Percentiles rank a stretch among this genome's conserved stretches.
Conservation (phyloP, 495 filamentous ascomycete genomes). For the Tuber indicum region DNA sequence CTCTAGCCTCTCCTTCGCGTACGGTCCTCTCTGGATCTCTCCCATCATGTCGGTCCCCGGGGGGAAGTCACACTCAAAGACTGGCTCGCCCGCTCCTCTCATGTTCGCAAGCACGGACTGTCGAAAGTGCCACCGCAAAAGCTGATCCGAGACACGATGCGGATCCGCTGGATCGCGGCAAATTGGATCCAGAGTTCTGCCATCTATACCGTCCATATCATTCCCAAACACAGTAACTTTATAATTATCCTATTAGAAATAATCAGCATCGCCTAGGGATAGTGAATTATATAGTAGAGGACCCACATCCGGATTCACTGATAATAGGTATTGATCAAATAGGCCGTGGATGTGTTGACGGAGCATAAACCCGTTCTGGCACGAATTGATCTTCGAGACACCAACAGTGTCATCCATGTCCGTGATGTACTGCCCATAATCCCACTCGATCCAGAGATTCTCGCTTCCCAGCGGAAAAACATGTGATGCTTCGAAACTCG, state of each 20-base stretch:
- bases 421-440: conserved; percentile 11
- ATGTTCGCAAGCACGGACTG: too few species aligned
- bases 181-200: conserved; percentile 7
- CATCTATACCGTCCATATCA: too few species aligned
- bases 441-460: conserved; percentile 17
- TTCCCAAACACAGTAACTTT: too few species aligned
- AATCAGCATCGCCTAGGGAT: too few species aligned
- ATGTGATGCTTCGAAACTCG: conserved; percentile 22
- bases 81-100: too few species aligned
- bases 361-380: conserved; percentile 35
- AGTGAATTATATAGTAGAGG: too few species aligned
- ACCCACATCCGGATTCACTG: too few species aligned
- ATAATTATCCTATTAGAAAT: too few species aligned
- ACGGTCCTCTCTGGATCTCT: too few species aligned
- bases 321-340: too few species aligned
- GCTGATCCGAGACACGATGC: conserved; percentile 31
- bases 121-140: conserved; percentile 36
- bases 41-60: too few species aligned
- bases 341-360: neutral
- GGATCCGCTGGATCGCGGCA: conserved; percentile 38
- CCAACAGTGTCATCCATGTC: conserved; percentile 29
- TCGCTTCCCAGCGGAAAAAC: conserved; percentile 27
- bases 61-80: too few species aligned
- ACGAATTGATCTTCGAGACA: conserved; percentile 34
- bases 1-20: conserved; percentile 23